These are phyloP conservation scores for Marasmius sp. DNA, from an alignment of 1,284 basidiomycete genomes.

Conservation along the genomic window DNA sequence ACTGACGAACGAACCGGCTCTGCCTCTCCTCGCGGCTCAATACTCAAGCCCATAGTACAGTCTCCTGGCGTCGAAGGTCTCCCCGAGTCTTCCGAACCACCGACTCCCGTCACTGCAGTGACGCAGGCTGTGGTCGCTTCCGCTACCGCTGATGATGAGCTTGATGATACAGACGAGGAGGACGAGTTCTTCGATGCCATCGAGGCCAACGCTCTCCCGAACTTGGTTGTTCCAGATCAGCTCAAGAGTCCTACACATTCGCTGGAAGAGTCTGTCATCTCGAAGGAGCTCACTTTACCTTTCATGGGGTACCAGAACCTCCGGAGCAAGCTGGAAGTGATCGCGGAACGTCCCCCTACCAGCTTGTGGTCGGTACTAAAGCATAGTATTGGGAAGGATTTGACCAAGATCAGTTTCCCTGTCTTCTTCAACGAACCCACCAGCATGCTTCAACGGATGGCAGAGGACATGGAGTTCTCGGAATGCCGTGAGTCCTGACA, in stretches of 20 bases:
- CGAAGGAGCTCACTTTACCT: conserved; percentile 28
- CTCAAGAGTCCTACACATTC: conserved; percentile 41
- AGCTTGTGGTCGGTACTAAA: conserved; percentile 97
- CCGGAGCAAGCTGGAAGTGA: conserved; percentile 68
- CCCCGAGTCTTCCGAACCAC: neutral
- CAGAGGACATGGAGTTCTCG: conserved; percentile 95
- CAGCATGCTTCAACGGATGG: conserved; percentile 91
- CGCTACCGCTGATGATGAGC: conserved; percentile 34
- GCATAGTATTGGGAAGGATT: conserved; percentile 94
- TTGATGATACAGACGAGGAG: conserved; percentile 79
- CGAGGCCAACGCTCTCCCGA: conserved; percentile 78
- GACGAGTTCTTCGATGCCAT: conserved; percentile 99
- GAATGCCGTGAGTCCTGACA: conserved; percentile 74
- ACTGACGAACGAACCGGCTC: neutral
- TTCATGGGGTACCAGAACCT: conserved; percentile 74
- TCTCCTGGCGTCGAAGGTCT: conserved; percentile 6
- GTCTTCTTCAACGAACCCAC: conserved; percentile 97
- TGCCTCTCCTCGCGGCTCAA: neutral
- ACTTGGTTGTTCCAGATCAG: conserved; percentile 66
- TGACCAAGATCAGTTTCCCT: conserved; percentile 95
- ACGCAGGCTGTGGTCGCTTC: conserved; percentile 13
- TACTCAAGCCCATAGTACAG: neutral
- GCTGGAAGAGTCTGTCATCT: conserved; percentile 17
- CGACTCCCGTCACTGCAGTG: neutral
- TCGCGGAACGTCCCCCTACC: conserved; percentile 85